phyloP scores from a whole-genome alignment of 495 filamentous ascomycete genomes.

The Chaetomium cochliodes region DNA sequence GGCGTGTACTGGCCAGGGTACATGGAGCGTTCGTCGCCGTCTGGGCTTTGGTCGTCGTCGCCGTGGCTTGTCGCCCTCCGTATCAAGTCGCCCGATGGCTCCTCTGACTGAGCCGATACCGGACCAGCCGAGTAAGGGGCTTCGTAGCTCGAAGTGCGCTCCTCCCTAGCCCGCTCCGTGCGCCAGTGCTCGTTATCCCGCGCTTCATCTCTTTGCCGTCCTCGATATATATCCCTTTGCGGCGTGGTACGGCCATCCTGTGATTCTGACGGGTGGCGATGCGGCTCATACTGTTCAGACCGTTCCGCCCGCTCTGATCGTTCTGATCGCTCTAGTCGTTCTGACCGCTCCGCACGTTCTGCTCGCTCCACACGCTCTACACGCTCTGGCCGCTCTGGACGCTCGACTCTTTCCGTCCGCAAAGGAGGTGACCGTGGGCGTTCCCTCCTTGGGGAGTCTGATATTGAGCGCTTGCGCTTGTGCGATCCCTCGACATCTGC shows the following conservation, averaged over 20 bases:
- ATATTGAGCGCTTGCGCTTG: conserved; percentile 56
- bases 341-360: conserved; percentile 22
- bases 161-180: conserved; percentile 40
- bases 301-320: conserved; percentile 18
- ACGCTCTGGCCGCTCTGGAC: conserved; percentile 20
- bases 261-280: conserved; percentile 38
- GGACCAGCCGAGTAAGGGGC: conserved; percentile 42
- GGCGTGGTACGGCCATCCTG: conserved; percentile 43
- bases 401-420: conserved; percentile 24
- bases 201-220: conserved; percentile 37
- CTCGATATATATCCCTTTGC: conserved; percentile 41
- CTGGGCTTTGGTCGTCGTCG: conserved; percentile 49
- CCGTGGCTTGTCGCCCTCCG: conserved; percentile 43
- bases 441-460: conserved; percentile 43
- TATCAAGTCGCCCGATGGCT: conserved; percentile 43
- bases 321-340: conserved; percentile 22
- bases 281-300: conserved; percentile 34
- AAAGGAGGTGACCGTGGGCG: conserved; percentile 29
- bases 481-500: conserved; percentile 44
- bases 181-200: conserved; percentile 47
- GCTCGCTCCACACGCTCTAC: conserved; percentile 25
- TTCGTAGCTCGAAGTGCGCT: conserved; percentile 46
- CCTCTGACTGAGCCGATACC: conserved; percentile 46
- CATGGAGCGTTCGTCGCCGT: conserved; percentile 44
- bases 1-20: conserved; percentile 47